Base-by-base conservation (phyloP, 2,329 filamentous ascomycete species). In the Thielaviopsis punctulata region DNA sequence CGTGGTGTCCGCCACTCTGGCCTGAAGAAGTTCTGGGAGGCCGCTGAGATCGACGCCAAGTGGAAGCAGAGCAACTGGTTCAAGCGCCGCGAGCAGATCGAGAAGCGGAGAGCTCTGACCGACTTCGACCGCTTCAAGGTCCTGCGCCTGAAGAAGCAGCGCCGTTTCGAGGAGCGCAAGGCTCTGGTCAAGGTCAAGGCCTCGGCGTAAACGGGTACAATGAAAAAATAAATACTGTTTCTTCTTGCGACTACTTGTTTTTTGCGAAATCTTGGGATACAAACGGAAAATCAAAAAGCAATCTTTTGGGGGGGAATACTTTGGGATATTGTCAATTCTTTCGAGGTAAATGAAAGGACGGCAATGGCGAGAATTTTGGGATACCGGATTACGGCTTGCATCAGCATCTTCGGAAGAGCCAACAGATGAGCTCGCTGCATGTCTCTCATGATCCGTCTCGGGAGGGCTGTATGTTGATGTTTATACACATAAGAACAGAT, bases 91-190 rank as follows among this genome's bases (percentile, higher is more conserved):
- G 80, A 81, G 63, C 84, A 86, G 74, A 78, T 79, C 64, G 78
- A 86, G 72, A 84, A 86, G 76, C 85, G 92, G 78, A 84, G 84
- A 76, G 80, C 80, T 66, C 78, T 98, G 62, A 93, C 83, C 73
- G 92, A 98, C 80, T 98, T 98, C 69, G 92, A 98, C 79, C 84
- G 92, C 72, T 98, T 96, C 87, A 95, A 98, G 86, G 92, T 96
- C 65, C 79, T 96, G 81, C 84, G 90, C 73, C 79, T 96, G 75
- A 93, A 90, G 84, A 98, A 98, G 83, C 89, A 95, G 84, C 86
- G 89, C 71, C 86, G 89, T 70, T 96, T 93, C 76, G 89, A 95
- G 79, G 84, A 95, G 73, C 84, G 84, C 75, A 96, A 95, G 84
- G 83, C 86, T 66, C 78, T 93, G 68, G 86, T 88, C 69, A 94